phyloP scores from a whole-genome alignment of 2,329 filamentous ascomycete genomes.

The Aspergillus ibericus region DNA sequence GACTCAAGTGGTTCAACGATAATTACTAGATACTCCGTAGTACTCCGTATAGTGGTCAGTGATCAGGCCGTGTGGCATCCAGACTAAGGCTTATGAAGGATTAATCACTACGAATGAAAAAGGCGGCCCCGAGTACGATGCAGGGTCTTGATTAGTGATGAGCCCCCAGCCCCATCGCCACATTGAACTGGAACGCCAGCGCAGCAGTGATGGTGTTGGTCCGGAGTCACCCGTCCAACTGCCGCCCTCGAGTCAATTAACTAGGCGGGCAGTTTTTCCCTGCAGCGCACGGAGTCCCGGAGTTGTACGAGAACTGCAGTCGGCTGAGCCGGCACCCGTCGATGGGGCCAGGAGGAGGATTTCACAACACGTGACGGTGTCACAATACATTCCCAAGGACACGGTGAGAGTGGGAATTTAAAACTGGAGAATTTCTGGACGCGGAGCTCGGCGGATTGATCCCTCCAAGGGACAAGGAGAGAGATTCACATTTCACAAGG shows the following conservation, averaged over 20 bases:
- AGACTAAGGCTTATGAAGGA: not conserved
- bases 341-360: not conserved
- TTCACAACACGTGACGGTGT: not conserved
- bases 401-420: not conserved
- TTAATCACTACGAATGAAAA: not conserved
- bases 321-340: conserved; percentile 7
- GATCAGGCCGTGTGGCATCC: not conserved
- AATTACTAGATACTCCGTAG: too few relatives aligned
- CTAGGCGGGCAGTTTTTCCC: not conserved
- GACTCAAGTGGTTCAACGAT: not conserved
- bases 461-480: not conserved
- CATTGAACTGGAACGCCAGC: not conserved
- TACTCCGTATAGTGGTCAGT: not conserved
- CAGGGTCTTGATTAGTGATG: not conserved
- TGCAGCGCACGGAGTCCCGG: not conserved
- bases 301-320: not conserved
- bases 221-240: not conserved
- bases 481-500: not conserved
- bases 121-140: not conserved
- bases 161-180: not conserved
- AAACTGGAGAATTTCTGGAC: not conserved
- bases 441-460: not conserved
- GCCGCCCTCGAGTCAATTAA: not conserved
- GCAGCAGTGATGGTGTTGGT: not conserved
- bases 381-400: not conserved